Evolutionary conservation across 768 basidiomycete species (phyloP).

Genomic region (Suillus luteus): DNA sequence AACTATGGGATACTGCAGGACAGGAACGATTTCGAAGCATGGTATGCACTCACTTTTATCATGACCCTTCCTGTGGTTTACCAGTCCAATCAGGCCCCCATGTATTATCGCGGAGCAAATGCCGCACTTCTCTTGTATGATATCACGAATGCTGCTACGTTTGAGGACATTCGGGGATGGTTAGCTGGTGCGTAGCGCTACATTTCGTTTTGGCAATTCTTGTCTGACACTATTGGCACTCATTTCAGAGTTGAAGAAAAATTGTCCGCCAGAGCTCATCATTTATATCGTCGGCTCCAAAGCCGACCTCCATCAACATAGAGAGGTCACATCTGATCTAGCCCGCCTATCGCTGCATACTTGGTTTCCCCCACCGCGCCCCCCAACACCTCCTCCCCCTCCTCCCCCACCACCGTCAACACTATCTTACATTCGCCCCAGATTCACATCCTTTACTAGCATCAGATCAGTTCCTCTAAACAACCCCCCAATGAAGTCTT

Average conservation of each 20-base stretch:
- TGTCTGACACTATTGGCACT: conserved; percentile 13
- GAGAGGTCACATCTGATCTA: conserved; percentile 79
- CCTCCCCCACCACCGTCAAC: conserved; percentile 55
- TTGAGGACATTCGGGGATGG: conserved; percentile 92
- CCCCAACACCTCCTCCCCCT: conserved; percentile 64
- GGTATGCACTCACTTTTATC: conserved; percentile 45
- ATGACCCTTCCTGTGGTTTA: conserved; percentile 18
- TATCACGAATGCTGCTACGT: conserved; percentile 86
- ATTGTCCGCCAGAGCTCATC: conserved; percentile 83
- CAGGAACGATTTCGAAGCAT: conserved; percentile 92
- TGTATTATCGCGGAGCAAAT: conserved; percentile 96
- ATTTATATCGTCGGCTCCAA: conserved; percentile 97
- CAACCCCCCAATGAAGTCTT: conserved; percentile 44
- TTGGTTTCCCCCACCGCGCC: conserved; percentile 84
- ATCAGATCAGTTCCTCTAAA: conserved; percentile 62
- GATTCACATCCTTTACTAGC: conserved; percentile 44
- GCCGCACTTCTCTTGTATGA: conserved; percentile 94
- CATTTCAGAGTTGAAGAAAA: conserved; percentile 80
- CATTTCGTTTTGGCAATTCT: not conserved
- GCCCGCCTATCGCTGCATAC: conserved; percentile 82
- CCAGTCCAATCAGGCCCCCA: conserved; percentile 66
- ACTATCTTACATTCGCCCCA: conserved; percentile 37
- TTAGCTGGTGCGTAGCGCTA: conserved; percentile 62
- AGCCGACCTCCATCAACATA: conserved; percentile 71
- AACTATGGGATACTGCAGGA: conserved; percentile 93